Base-by-base conservation (phyloP, 2,329 filamentous ascomycete genomes). In the Macroventuria anomochaeta region DNA sequence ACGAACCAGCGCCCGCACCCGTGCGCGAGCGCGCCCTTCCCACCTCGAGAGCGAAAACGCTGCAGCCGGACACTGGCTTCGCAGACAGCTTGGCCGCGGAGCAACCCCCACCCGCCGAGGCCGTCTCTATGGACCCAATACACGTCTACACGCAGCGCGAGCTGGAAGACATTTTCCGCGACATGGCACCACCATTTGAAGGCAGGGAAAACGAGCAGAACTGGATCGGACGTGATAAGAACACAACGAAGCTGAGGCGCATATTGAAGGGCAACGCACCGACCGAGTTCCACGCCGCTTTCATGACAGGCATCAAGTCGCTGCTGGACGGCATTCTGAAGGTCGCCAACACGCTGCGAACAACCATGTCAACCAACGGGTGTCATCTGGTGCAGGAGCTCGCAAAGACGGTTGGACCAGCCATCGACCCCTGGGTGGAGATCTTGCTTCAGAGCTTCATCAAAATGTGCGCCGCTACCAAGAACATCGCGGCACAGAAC, bases 271-370 rank as follows among this genome's bases (percentile, higher is more conserved):
- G 93, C 50, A 97, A 97, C 71, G 89, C 88, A 5, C 85, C 89
- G 0, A 82, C 83, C 21, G 91, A 96, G 58, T 96, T 89, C 65
- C 82, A 85, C 33, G 85, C 87, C 25, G 79, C 83, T 2, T 96
- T 92, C 67, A 71, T 96, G 33, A 75, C 80, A 3, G 85, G 86
- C 17, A 83, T 96, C 55, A 91, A 92, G 63, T 80, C 79, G 32
- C 77, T 96, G 42, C 78, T 96, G 26, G 93, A 97, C 67, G 92
- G 93, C 47, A 93, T 97, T 46, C 82, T 97, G 69, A 97, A 97
- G 72, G 87, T 89, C 2, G 80, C 90, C 32, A 90, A 82, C 67
- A 96, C 93, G 0, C 79, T 97, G 33, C 84, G 93, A 66, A 97
- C 93, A 2, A 97, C 93, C 66, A 80, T 97, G 63, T 93, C 90